Conservation (phyloP, 805 yeast species). For the Cyberlindnera galapagoensis region DNA sequence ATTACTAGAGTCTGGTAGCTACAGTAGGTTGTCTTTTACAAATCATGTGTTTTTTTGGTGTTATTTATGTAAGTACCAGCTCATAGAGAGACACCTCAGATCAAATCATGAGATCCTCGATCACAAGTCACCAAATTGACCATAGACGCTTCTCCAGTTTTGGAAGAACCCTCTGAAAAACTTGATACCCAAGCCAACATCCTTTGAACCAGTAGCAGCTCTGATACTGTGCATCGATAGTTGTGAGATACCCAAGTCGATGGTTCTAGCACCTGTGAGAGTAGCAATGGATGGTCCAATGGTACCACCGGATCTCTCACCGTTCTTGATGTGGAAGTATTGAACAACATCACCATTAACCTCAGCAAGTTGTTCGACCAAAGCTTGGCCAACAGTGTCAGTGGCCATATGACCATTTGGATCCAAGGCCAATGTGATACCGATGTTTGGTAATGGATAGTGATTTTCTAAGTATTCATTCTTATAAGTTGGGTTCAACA, state of each 20-base stretch:
- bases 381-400: slow-evolving; percentile 64
- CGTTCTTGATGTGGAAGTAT: slow-evolving; percentile 82
- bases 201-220: slow-evolving; percentile 74
- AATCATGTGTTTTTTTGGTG: no score
- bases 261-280: slow-evolving; percentile 66
- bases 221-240: slow-evolving; percentile 83
- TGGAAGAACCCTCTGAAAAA: slow-evolving; percentile 66
- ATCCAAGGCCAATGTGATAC: slow-evolving; percentile 64
- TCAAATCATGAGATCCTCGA: background rate
- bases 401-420: slow-evolving; percentile 83
- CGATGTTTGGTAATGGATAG: slow-evolving; percentile 74
- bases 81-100: background rate
- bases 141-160: slow-evolving; percentile 58
- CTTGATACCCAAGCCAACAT: slow-evolving; percentile 66
- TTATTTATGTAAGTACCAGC: background rate
- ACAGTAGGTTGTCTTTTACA: no score
- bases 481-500: slow-evolving; percentile 72
- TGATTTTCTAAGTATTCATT: slow-evolving; percentile 69
- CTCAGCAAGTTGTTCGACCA: slow-evolving; percentile 64
- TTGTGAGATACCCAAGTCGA: slow-evolving; percentile 80
- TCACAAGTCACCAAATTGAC: slow-evolving; percentile 43
- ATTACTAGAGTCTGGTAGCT: no score
- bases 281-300: slow-evolving; percentile 69
- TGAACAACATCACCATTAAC: slow-evolving; percentile 61
- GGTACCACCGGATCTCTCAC: slow-evolving; percentile 81